phyloP scores from a whole-genome alignment of 345 rosid species.

The Streptanthus diversifolius region DNA sequence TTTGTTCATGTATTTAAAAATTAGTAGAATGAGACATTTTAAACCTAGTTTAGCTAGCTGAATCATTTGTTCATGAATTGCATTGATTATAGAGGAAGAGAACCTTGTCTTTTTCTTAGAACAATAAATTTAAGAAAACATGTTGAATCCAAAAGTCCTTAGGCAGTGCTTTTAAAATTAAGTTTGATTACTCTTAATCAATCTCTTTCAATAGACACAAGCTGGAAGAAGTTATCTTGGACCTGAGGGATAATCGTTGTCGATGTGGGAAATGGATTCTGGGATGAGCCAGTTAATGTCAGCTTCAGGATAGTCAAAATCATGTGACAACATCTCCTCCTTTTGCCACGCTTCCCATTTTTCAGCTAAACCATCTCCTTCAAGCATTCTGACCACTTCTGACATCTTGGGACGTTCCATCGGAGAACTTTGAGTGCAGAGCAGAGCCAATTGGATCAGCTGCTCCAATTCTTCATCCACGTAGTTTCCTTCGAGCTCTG shows the following conservation, averaged over 20 bases:
- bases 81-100: too few species aligned
- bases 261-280: conserved; percentile 59
- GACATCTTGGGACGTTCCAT: conserved; percentile 91
- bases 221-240: too few species aligned
- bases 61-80: too few species aligned
- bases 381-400: conserved; percentile 91
- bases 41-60: too few species aligned
- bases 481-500: conserved; percentile 59
- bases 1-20: too few species aligned
- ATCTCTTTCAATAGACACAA: too few species aligned
- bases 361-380: conserved; percentile 87
- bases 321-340: conserved; percentile 62
- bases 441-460: conserved; percentile 78
- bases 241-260: conserved; percentile 70
- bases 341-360: conserved; percentile 97
- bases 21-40: too few species aligned
- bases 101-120: too few species aligned
- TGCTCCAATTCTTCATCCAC: conserved; percentile 65
- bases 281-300: conserved; percentile 49
- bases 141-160: too few species aligned
- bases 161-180: too few species aligned
- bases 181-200: too few species aligned
- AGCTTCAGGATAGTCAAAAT: conserved; percentile 35
- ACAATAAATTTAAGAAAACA: too few species aligned
- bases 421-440: conserved; percentile 75